A percentile compares a stretch with the other conserved stretches of the same genome.
phyloP scores from a whole-genome alignment of 1,284 basidiomycete genomes.

The Cutaneotrichosporon cavernicola region DNA sequence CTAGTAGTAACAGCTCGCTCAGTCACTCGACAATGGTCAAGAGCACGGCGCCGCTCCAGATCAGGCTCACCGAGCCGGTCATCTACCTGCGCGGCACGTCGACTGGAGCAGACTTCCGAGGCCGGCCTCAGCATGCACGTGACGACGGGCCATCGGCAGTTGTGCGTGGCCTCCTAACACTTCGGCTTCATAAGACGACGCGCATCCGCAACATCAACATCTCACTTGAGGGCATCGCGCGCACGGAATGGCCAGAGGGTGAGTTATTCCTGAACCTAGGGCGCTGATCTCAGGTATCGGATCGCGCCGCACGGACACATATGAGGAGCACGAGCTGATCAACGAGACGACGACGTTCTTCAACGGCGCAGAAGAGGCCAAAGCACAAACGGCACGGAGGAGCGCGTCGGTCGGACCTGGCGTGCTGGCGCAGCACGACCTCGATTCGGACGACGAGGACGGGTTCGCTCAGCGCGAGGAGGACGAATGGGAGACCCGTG shows the following conservation, averaged over 20 bases:
- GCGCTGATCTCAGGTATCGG: conserved; percentile 63
- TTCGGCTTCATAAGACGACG: conserved; percentile 77
- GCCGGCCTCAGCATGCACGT: conserved; percentile 54
- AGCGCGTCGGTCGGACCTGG: conserved; percentile 80
- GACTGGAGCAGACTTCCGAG: conserved; percentile 55
- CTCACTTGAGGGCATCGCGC: conserved; percentile 67
- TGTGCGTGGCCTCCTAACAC: conserved; percentile 80
- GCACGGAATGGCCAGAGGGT: conserved; percentile 84
- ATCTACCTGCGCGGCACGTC: conserved; percentile 66
- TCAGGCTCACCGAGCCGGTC: conserved; percentile 77
- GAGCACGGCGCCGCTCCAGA: conserved; percentile 65
- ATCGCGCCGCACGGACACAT: conserved; percentile 71
- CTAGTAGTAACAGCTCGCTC: not conserved
- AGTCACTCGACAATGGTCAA: conserved; percentile 77
- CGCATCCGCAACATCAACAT: conserved; percentile 83
- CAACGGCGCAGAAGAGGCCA: conserved; percentile 55
- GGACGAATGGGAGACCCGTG: conserved; percentile 22
- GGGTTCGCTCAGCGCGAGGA: conserved; percentile 24
- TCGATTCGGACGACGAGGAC: conserved; percentile 47
- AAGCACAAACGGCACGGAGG: conserved; percentile 54
- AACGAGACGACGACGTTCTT: conserved; percentile 74
- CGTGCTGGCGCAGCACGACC: conserved; percentile 44
- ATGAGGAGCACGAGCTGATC: conserved; percentile 76
- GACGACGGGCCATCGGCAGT: conserved; percentile 66
- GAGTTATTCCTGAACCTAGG: conserved; percentile 32